Evolutionary conservation across 2,329 filamentous ascomycete genomes (phyloP), one percentile per base, ranked within the genome.

Genomic region (Nemania bipapillata): DNA sequence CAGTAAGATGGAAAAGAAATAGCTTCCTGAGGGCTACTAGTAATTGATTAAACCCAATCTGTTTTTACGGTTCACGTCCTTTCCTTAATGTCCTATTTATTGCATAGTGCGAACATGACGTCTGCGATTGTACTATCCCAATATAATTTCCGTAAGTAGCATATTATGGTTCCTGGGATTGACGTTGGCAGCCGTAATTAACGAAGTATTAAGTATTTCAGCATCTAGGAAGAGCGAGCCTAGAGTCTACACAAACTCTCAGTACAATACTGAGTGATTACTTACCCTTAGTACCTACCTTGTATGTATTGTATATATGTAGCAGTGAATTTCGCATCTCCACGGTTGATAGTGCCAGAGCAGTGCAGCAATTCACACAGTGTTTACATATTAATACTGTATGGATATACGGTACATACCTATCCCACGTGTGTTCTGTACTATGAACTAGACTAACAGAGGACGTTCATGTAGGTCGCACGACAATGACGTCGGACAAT

Each of bases 401-500:
- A 20, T 5, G 2, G 2, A 45, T 20, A 20, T 8, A 45, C 40
- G 2, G 40, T 45, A 45, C 40, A 8, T 6, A n/a, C 8, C 40
- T 17, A 32, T 32, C 28, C 17, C 6, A n/a, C n/a, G n/a, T n/a
- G n/a, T n/a, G n/a, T n/a, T n/a, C n/a, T n/a, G n/a, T n/a, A n/a
- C n/a, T n/a, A n/a, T n/a, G n/a, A n/a, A n/a, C n/a, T n/a, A n/a
- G n/a, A n/a, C n/a, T n/a, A n/a, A n/a, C n/a, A n/a, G n/a, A n/a
- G n/a, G n/a, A n/a, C n/a, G n/a, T n/a, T n/a, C n/a, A n/a, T n/a
- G n/a, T 17, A 30, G 37, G 15, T 12, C 12, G 4, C 52, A 57
- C 35, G 28, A 32, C 35, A 61, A 71, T 71, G 69, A 71, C 69
- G 69, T 71, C 62, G 66, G 37, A 57, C 60, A 64, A 17, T 49